A percentile compares a stretch with the other conserved stretches of the same genome.
Conservation (phyloP, 2,329 filamentous ascomycete genomes). For the Bipolaris gigantea region DNA sequence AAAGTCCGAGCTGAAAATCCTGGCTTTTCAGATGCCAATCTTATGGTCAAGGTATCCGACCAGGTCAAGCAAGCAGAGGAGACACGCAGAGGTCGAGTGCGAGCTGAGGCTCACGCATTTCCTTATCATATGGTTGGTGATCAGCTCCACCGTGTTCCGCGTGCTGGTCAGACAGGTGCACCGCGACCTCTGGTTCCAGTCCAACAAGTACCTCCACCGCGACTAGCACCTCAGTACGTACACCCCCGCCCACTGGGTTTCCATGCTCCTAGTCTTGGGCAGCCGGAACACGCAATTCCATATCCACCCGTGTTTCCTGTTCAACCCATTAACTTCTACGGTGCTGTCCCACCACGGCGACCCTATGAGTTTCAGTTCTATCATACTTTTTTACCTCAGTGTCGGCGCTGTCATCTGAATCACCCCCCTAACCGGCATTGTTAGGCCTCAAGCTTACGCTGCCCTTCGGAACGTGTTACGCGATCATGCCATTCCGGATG, state of each 20-base stretch:
- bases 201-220: background rate
- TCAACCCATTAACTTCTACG: conserved; percentile 4
- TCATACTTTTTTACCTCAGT: conserved; percentile 1
- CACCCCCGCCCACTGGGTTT: background rate
- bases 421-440: conserved; percentile 14
- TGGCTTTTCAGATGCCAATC: conserved; percentile 58
- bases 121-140: conserved; percentile 28
- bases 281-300: background rate
- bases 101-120: conserved; percentile 18
- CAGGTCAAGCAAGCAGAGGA: conserved; percentile 47
- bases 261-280: background rate
- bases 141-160: conserved; percentile 12
- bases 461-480: conserved; percentile 1
- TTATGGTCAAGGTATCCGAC: conserved; percentile 62
- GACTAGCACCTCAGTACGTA: conserved; percentile 20
- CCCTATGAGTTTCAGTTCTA: conserved; percentile 4
- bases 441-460: conserved; percentile 4
- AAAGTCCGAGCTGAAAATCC: conserved; percentile 63
- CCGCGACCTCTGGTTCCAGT: background rate
- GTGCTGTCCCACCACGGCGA: conserved; percentile 2
- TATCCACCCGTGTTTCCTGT: background rate
- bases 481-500: background rate
- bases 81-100: conserved; percentile 23
- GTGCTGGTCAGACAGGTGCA: background rate
- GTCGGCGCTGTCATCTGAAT: conserved; percentile 9